Evolutionary conservation across 2,329 filamentous ascomycete genomes (phyloP), one percentile per base, ranked within the genome.

Genomic region (Ophiostoma sp.): DNA sequence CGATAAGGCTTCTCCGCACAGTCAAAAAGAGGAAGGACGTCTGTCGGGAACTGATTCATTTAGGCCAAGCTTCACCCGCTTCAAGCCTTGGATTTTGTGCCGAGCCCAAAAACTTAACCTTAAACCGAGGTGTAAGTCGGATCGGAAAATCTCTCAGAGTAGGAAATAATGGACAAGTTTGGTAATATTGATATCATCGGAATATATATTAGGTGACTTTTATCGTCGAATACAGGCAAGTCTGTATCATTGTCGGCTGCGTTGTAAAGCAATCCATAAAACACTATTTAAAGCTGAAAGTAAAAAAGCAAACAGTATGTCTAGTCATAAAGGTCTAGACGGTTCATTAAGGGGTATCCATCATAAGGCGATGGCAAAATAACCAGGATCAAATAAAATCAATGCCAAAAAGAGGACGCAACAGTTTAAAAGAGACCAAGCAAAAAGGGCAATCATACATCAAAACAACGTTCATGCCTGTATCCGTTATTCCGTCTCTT

Each of bases 341-440:
- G n/a, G 9, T 45, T 66, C 61, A 45, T 66, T 66, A 66, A 28
- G n/a, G 22, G 50, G 50, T n/a, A 25, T 33, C 42, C 64, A 68
- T 45, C 61, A 19, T 61, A 19, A 39, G 4, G 6, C 8, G 63
- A 48, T 31, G 39, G 39, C 19, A 28, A n/a, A n/a, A n/a, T 6
- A n/a, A 50, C 8, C 7, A 19, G 11, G 31, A 7, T 4, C 1
- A n/a, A 17, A 7, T 9, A 33, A n/a, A n/a, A n/a, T n/a, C n/a
- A n/a, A n/a, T n/a, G 25, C 17, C 15, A 68, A 45, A 17, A n/a
- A 31, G 8, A 17, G 2, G n/a, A 15, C 39, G 11, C 15, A 33
- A 12, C 0, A 12, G 2, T 15, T 15, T 7, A 36, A 7, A 45
- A 50, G 63, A 36, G 45, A 52, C 3, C 9, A 22, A 9, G 55